These are phyloP conservation scores for Acanthamoeba royreba DNA, from an alignment of 208 protist species.

Conservation along the genomic window DNA sequence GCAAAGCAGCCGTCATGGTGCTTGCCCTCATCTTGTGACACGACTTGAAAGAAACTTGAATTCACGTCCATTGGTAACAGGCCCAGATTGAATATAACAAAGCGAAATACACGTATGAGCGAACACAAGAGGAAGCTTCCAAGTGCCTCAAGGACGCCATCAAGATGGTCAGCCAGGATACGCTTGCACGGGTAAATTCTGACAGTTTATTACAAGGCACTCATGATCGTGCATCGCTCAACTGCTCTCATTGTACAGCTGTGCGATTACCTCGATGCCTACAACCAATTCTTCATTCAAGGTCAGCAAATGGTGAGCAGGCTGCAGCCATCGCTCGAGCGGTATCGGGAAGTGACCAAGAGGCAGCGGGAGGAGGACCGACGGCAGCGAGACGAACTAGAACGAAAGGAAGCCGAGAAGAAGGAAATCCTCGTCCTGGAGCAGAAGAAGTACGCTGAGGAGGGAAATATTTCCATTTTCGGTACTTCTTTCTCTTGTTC, in stretches of 20 bases:
- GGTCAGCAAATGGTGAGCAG: not conserved
- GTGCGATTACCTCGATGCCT: constrained; percentile 1
- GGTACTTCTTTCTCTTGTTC: not conserved
- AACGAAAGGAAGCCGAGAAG: not conserved
- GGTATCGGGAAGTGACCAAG: not conserved
- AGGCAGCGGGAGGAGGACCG: not conserved
- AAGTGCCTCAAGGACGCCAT: not conserved
- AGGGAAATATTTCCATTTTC: not conserved
- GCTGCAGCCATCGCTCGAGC: not conserved
- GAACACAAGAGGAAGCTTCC: not conserved
- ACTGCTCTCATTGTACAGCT: not conserved
- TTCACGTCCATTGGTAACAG: not conserved
- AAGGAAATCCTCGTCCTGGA: not conserved
- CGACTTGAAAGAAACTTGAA: not conserved
- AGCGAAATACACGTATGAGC: not conserved
- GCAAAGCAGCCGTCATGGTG: not conserved
- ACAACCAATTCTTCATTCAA: not conserved
- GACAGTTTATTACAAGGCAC: not conserved
- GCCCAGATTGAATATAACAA: constrained; percentile 13
- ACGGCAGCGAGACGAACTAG: not conserved
- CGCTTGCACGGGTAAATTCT: not conserved
- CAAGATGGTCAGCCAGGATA: not conserved
- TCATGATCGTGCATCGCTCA: too few species aligned
- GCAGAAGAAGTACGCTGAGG: not conserved
- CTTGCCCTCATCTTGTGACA: too few species aligned